A percentile compares a stretch with the other conserved stretches of the same genome.
Evolutionary conservation across 2,329 filamentous ascomycete species (phyloP).

Genomic region (Fusarium burgessii): DNA sequence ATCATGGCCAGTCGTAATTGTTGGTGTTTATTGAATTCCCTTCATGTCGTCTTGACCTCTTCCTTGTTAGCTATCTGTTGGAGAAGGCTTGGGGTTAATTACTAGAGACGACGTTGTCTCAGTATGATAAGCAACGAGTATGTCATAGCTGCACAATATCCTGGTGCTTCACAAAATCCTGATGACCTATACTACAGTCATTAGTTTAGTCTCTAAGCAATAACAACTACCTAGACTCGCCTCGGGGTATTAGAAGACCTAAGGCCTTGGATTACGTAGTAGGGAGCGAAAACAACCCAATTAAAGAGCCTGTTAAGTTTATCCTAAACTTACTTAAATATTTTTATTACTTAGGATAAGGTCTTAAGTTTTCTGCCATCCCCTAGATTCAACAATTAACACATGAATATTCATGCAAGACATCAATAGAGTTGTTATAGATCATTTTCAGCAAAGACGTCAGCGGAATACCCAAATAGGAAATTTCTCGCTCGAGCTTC

Average conservation of each 20-base stretch:
- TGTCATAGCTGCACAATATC: no score
- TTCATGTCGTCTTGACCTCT: neutral
- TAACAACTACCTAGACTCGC: neutral
- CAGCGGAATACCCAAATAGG: conserved; percentile 21
- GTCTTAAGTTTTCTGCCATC: no score
- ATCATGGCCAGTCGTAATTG: neutral
- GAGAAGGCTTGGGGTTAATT: neutral
- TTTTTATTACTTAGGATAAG: no score
- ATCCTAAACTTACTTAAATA: no score
- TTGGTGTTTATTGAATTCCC: neutral
- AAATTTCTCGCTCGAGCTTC: conserved; percentile 31
- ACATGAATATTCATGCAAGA: neutral
- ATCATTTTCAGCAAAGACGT: conserved; percentile 10
- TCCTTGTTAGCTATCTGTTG: rapidly evolving
- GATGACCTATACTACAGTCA: neutral
- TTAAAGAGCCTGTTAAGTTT: no score
- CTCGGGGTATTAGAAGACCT: no score
- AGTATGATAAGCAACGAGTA: no score
- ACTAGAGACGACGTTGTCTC: neutral
- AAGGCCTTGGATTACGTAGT: no score
- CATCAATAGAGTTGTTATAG: neutral
- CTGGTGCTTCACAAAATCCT: neutral
- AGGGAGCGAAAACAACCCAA: no score
- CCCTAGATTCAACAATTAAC: no score
- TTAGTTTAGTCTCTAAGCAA: neutral